Evolutionary conservation across 192 early-diverging fungal species (phyloP).

Genomic region (Martensiomyces pterosporus): DNA sequence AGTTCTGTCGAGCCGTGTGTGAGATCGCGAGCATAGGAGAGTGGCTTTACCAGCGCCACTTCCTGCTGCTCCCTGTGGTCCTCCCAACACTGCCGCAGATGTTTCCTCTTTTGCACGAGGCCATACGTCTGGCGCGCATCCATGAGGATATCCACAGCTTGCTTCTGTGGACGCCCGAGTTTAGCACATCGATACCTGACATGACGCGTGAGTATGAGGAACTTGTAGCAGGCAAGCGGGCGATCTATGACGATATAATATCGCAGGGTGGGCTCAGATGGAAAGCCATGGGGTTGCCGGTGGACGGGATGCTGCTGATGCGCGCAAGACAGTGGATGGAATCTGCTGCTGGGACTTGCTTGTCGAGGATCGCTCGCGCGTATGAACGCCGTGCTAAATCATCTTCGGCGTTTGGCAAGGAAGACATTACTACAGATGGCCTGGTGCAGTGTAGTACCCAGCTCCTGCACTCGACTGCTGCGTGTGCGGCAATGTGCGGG

Average conservation of each 20-base stretch:
- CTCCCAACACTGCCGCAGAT: conserved; percentile 21
- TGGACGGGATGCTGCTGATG: conserved; percentile 22
- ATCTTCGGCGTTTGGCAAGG: conserved; percentile 23
- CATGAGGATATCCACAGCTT: conserved; percentile 36
- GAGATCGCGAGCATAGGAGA: conserved; percentile 32
- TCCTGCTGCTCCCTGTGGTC: conserved; percentile 18
- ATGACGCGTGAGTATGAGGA: conserved; percentile 36
- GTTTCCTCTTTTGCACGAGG: conserved; percentile 18
- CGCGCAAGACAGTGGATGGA: conserved; percentile 33
- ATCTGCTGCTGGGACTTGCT: conserved; percentile 21
- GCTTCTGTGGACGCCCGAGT: conserved; percentile 17
- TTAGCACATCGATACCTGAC: conserved; percentile 13
- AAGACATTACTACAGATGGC: conserved; percentile 20
- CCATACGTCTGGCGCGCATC: conserved; percentile 22
- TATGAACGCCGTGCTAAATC: conserved; percentile 40
- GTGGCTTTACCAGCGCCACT: conserved; percentile 32
- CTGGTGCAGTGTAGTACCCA: conserved; percentile 25
- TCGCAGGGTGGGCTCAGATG: conserved; percentile 35
- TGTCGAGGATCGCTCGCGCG: conserved; percentile 22
- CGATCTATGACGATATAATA: conserved; percentile 28
- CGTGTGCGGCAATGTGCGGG: conserved; percentile 29
- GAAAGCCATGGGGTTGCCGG: conserved; percentile 38
- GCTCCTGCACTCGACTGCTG: conserved; percentile 23
- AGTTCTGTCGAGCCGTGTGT: conserved; percentile 24
- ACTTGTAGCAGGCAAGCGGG: conserved; percentile 15